Evolutionary conservation across 768 basidiomycete genomes (phyloP), one percentile per base, ranked within the genome.

Genomic region (Inosperma sp.): DNA sequence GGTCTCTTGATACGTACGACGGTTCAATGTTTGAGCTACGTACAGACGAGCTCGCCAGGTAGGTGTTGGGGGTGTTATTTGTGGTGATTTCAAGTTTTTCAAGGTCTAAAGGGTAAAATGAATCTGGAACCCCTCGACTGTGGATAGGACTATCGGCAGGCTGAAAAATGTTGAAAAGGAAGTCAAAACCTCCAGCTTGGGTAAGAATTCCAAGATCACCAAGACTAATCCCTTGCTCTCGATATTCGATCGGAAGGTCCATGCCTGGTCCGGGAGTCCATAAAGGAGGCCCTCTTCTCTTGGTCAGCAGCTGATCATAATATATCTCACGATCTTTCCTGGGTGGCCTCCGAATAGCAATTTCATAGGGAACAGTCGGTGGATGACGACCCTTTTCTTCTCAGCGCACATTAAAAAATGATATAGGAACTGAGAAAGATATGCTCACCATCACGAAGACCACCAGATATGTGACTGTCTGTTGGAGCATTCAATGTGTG

Each of bases 201-300:
- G 68, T 62, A 17, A 74, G 53, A 13, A 66, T 59, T 10, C 72
- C 69, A 12, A 73, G 68, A 35, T 74, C 70, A 6, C 72, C 72
- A 34, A 73, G 69, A 27, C 54, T 58, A 23, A 66, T 61, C 1
- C 70, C 71, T 19, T 52, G 41, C 5, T 42, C 51, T 48, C 47
- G 59, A 49, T 62, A 63, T 37, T 57, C 59, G 6, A 34, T 39
- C 9, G 65, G 63, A 19, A 65, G 52, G 7, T 51, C 54, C 26
- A 49, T 49, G 21, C 63, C 62, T 9, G 62, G 61, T 35, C 66
- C 63, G 4, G 70, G 70, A 17, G 63, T 59, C 65, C 65, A 70
- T 16, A 72, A 42, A 3, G 69, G 68, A 34, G 61, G 66, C 1
- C 71, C 72, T 8, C 58, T 59, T 34, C 59, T 49, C 31, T 54